These are phyloP conservation scores for Heterococcus sp. DNA, from an alignment of 108 stramenopile species.

Conservation along the genomic window DNA sequence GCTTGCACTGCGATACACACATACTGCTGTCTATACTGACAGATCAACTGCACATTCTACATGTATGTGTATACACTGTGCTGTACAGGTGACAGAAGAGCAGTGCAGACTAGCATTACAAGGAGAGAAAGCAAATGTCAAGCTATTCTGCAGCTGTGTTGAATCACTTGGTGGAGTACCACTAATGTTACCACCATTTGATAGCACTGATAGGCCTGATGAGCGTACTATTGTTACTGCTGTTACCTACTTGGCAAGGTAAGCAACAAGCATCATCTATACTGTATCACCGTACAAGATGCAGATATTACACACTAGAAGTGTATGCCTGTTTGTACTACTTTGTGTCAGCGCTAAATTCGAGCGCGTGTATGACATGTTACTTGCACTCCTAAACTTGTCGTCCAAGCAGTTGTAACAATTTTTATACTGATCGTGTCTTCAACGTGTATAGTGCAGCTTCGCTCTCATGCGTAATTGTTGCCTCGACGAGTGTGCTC, in stretches of 20 bases:
- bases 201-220: conserved; percentile 68
- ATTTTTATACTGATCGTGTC: background rate
- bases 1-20: too few relatives aligned
- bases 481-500: background rate
- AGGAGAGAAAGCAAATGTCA: conserved; percentile 67
- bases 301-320: background rate
- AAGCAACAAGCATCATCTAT: background rate
- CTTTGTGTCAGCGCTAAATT: background rate
- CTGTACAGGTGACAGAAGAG: conserved; percentile 7
- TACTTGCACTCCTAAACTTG: background rate
- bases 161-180: conserved; percentile 79
- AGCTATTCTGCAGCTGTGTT: conserved; percentile 59
- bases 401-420: background rate
- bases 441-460: background rate
- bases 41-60: too few relatives aligned
- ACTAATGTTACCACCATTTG: conserved; percentile 66
- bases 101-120: conserved; percentile 48
- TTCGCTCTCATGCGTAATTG: background rate
- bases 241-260: background rate
- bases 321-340: background rate
- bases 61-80: too few relatives aligned
- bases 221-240: conserved; percentile 68
- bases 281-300: background rate
- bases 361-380: background rate
- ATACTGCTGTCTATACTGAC: too few relatives aligned